Conservation (phyloP, 805 yeast species). For the Candida andamanensis region DNA sequence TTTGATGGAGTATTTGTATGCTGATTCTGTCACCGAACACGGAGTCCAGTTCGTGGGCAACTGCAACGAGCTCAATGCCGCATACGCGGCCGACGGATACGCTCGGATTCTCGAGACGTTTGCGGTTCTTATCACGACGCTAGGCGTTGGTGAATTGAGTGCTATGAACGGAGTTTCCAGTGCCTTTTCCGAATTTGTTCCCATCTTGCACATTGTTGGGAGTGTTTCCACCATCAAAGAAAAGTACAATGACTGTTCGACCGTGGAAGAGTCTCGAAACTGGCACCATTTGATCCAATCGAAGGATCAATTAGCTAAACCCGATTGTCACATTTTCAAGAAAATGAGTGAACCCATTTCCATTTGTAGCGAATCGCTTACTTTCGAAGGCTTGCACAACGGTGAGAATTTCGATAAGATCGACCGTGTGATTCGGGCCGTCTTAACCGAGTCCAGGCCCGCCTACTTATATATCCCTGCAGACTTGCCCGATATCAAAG, state of each 20-base stretch:
- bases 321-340: slow-evolving; percentile 65
- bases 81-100: slow-evolving; percentile 89
- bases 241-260: slow-evolving; percentile 3
- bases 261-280: slow-evolving; percentile 15
- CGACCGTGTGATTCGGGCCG: slow-evolving; percentile 58
- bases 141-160: slow-evolving; percentile 86
- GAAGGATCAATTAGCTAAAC: slow-evolving; percentile 41
- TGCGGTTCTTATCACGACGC: slow-evolving; percentile 67
- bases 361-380: slow-evolving; percentile 42
- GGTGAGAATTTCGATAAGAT: slow-evolving; percentile 50
- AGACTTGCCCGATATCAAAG: slow-evolving; percentile 49
- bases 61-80: slow-evolving; percentile 86
- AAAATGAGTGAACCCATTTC: slow-evolving; percentile 56
- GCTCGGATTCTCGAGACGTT: slow-evolving; percentile 53
- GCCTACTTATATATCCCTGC: slow-evolving; percentile 78
- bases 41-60: slow-evolving; percentile 69
- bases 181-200: slow-evolving; percentile 75
- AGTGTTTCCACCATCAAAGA: slow-evolving; percentile 21
- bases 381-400: slow-evolving; percentile 13
- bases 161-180: slow-evolving; percentile 83
- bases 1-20: slow-evolving; percentile 63
- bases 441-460: slow-evolving; percentile 61
- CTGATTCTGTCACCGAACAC: slow-evolving; percentile 31
- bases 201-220: slow-evolving; percentile 82
- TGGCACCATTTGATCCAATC: slow-evolving; percentile 60